Percentiles rank a stretch among this genome's conserved stretches.
These are phyloP conservation scores for Forsythia suspensa DNA, from an alignment of 257 asterid genomes.

Conservation along the genomic window DNA sequence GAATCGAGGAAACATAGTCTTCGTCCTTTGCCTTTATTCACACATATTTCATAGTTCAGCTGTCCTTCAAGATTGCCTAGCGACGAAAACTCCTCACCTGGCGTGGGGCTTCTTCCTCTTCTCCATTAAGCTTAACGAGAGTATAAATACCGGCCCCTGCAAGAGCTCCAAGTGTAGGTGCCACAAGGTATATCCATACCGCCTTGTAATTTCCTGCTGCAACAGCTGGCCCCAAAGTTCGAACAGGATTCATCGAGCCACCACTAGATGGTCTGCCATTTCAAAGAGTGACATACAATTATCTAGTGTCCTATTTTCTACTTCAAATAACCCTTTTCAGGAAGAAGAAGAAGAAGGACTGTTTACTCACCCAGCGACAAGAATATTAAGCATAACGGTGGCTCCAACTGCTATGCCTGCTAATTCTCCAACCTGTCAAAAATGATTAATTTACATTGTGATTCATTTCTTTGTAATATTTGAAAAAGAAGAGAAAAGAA, in stretches of 20 bases:
- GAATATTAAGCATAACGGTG: constrained; percentile 81
- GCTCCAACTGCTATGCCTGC: constrained; percentile 95
- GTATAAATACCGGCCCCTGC: constrained; percentile 71
- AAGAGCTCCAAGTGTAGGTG: constrained; percentile 84
- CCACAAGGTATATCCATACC: constrained; percentile 76
- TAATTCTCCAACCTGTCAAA: constrained; percentile 51
- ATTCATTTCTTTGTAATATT: not conserved
- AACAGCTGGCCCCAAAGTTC: constrained; percentile 88
- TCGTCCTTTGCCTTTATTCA: constrained; percentile 37
- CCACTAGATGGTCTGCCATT: constrained; percentile 75
- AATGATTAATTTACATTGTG: not conserved
- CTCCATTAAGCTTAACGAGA: constrained; percentile 46
- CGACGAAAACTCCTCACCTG: constrained; percentile 66
- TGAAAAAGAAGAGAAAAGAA: too few species aligned
- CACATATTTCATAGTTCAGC: not conserved
- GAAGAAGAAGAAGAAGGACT: not conserved
- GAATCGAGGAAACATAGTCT: not conserved
- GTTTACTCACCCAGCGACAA: constrained; percentile 78
- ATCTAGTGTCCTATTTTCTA: not conserved
- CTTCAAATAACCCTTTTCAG: not conserved
- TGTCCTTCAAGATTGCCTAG: constrained; percentile 11
- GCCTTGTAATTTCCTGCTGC: constrained; percentile 86
- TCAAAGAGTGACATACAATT: not conserved
- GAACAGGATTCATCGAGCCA: constrained; percentile 88
- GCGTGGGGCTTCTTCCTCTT: constrained; percentile 42